phyloP scores from a whole-genome alignment of 2,329 filamentous ascomycete species.

The Penicillium aurantiogriseum region DNA sequence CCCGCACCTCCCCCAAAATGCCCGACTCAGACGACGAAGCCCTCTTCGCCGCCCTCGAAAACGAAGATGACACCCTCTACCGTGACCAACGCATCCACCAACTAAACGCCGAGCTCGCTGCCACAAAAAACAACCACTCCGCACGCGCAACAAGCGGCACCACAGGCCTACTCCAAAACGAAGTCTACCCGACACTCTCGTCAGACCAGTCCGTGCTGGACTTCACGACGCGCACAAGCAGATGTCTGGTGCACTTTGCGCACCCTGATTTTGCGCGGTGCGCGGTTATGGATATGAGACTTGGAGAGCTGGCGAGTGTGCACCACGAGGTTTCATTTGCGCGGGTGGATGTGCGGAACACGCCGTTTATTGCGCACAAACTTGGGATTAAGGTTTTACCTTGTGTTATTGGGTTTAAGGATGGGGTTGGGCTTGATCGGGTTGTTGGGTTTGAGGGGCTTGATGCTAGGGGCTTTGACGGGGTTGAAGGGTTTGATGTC shows the following conservation, averaged over 20 bases:
- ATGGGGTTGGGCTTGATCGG: constrained; percentile 46
- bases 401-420: constrained; percentile 50
- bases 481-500: constrained; percentile 41
- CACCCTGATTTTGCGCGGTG: constrained; percentile 64
- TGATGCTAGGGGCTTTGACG: constrained; percentile 38
- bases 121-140: constrained; percentile 46
- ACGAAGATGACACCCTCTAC: constrained; percentile 54
- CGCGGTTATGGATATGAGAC: constrained; percentile 60
- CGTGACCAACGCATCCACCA: constrained; percentile 59
- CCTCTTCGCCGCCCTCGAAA: constrained; percentile 57
- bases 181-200: constrained; percentile 39
- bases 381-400: constrained; percentile 47
- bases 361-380: constrained; percentile 50
- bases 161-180: constrained; percentile 24
- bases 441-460: constrained; percentile 51
- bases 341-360: constrained; percentile 46
- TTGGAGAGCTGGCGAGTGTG: constrained; percentile 45
- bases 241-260: constrained; percentile 63
- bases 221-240: constrained; percentile 58
- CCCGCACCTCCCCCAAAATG: constrained; percentile 31
- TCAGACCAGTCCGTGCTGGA: constrained; percentile 59
- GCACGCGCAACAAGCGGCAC: constrained; percentile 31
- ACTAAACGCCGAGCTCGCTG: constrained; percentile 56
- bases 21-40: constrained; percentile 57
- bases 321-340: constrained; percentile 47